Conservation (phyloP, 2,329 filamentous ascomycete species). For the Lasiodiplodia hormozganensis region DNA sequence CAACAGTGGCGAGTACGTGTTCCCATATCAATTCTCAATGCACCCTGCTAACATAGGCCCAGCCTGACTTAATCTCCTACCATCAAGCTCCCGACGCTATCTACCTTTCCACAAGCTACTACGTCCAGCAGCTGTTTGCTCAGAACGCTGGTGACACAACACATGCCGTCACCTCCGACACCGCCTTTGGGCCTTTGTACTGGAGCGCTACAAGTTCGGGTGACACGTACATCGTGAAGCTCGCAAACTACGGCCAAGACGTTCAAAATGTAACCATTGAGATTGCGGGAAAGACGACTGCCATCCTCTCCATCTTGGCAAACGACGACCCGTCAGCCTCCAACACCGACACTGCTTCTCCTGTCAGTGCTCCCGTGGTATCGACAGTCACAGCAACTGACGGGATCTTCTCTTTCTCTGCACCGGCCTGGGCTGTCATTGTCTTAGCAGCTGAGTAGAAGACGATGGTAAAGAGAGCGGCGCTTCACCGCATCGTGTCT, state of each 20-base stretch:
- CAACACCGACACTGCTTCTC: neutral
- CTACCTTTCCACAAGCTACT: constrained; percentile 16
- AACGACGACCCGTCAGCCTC: neutral
- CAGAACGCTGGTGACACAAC: neutral
- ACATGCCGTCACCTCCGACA: neutral
- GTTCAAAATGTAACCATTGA: constrained; percentile 15
- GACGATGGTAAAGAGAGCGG: no score
- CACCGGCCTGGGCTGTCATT: constrained; percentile 30
- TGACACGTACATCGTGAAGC: constrained; percentile 11
- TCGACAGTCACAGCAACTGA: neutral
- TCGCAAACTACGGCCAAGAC: constrained; percentile 21
- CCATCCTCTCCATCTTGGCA: constrained; percentile 1
- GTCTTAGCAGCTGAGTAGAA: constrained; percentile 37
- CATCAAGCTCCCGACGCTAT: neutral
- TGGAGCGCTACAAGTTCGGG: constrained; percentile 12
- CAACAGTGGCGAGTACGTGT: constrained; percentile 19
- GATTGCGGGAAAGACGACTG: neutral
- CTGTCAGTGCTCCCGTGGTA: constrained; percentile 5
- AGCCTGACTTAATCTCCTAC: constrained; percentile 10
- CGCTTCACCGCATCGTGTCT: no score
- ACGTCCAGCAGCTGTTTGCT: constrained; percentile 26
- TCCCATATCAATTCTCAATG: no score
- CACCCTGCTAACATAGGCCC: no score
- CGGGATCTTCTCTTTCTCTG: neutral
- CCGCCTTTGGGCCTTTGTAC: constrained; percentile 21